phyloP scores from a whole-genome alignment of 805 yeast genomes.

The Maudiozyma serrabonitensis region DNA sequence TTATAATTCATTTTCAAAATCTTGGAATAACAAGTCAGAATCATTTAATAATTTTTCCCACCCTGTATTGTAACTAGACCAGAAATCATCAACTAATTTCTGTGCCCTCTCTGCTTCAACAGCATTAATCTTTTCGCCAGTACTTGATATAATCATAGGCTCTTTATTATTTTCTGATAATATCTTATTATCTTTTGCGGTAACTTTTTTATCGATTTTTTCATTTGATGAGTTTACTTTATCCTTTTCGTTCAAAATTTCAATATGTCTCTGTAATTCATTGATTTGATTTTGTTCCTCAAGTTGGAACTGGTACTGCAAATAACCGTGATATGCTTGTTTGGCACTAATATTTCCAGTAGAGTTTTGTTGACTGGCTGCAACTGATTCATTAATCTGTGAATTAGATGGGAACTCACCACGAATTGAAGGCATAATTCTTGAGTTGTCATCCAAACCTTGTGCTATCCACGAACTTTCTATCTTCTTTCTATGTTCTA shows the following conservation, averaged over 20 bases:
- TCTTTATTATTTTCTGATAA: not conserved
- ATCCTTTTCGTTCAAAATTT: not conserved
- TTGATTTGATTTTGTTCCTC: not conserved
- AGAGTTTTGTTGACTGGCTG: not conserved
- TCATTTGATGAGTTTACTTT: not conserved
- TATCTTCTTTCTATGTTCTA: constrained; percentile 12
- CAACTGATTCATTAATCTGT: not conserved
- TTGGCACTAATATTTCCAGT: not conserved
- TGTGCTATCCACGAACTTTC: constrained; percentile 6
- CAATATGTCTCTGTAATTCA: not conserved
- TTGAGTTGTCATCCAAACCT: not conserved
- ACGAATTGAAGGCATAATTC: not conserved
- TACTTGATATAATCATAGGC: not conserved
- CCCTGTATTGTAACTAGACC: constrained; percentile 16
- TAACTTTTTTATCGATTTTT: not conserved
- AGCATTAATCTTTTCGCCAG: not conserved
- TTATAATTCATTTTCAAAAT: not conserved
- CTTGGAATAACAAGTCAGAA: constrained; percentile 1
- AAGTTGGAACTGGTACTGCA: constrained; percentile 1
- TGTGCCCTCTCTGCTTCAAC: constrained; percentile 6
- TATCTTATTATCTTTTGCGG: not conserved
- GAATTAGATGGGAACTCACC: not conserved
- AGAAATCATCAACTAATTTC: constrained; percentile 17
- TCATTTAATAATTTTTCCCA: constrained; percentile 14
- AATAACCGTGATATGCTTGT: not conserved